These are phyloP conservation scores for Pichia sp. DNA, from an alignment of 1,139 yeast species.

Conservation along the genomic window DNA sequence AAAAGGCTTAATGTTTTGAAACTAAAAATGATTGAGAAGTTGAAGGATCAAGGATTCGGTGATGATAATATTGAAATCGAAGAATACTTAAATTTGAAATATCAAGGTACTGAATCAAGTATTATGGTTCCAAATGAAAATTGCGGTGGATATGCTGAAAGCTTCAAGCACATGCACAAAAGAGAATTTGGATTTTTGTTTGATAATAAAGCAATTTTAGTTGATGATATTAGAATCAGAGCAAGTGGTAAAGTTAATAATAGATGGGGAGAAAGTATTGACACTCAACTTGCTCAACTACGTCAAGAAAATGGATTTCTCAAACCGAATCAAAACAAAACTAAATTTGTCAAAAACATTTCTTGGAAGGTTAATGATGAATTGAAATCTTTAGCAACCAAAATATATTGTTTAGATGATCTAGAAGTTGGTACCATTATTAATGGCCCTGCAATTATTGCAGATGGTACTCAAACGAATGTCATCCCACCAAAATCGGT, in stretches of 20 bases:
- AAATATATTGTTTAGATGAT: slow-evolving; percentile 25
- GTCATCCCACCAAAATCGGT: slow-evolving; percentile 63
- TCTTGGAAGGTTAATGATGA: slow-evolving; percentile 20
- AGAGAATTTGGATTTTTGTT: slow-evolving; percentile 68
- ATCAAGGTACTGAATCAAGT: slow-evolving; percentile 82
- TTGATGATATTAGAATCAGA: slow-evolving; percentile 77
- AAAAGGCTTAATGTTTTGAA: slow-evolving; percentile 34
- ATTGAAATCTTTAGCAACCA: slow-evolving; percentile 16
- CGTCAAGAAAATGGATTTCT: slow-evolving; percentile 9
- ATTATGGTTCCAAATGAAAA: slow-evolving; percentile 49
- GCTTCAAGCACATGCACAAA: slow-evolving; percentile 38
- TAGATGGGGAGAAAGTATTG: slow-evolving; percentile 21
- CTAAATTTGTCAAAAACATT: slow-evolving; percentile 19
- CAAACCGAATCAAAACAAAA: slow-evolving; percentile 16
- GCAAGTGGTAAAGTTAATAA: slow-evolving; percentile 45
- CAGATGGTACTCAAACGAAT: slow-evolving; percentile 84
- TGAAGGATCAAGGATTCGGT: slow-evolving; percentile 43
- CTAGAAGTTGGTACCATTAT: slow-evolving; percentile 48
- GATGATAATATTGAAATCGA: slow-evolving; percentile 37
- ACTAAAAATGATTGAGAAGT: slow-evolving; percentile 31
- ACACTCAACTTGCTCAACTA: slow-evolving; percentile 23
- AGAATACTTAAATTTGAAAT: slow-evolving; percentile 67
- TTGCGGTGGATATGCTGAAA: slow-evolving; percentile 20
- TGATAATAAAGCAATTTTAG: slow-evolving; percentile 50
- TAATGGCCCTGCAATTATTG: slow-evolving; percentile 74